A percentile compares a stretch with the other conserved stretches of the same genome.
Conservation (phyloP, 2,329 filamentous ascomycete genomes). For the Talaromyces sp. region DNA sequence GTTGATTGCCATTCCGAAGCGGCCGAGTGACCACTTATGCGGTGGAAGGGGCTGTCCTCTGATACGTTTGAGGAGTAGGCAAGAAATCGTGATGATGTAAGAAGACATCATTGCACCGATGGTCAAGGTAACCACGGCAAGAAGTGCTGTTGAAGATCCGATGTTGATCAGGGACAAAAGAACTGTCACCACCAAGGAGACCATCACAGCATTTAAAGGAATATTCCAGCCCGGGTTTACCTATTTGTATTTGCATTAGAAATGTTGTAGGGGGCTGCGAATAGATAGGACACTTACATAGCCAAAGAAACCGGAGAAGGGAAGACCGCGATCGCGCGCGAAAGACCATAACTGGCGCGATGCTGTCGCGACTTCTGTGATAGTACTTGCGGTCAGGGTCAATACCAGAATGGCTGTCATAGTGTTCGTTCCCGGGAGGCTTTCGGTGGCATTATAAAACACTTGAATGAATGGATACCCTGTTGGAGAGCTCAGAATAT, state of each 20-base stretch:
- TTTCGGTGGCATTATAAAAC: constrained; percentile 56
- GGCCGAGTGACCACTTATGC: too few relatives aligned
- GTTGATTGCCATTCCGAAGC: too few relatives aligned
- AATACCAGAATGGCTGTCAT: constrained; percentile 56
- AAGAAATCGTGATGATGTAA: too few relatives aligned
- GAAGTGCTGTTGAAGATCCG: too few relatives aligned
- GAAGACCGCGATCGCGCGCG: constrained; percentile 45
- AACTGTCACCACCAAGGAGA: constrained; percentile 48
- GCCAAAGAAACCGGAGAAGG: constrained; percentile 41
- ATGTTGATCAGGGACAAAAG: constrained; percentile 57
- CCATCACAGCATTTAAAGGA: constrained; percentile 52
- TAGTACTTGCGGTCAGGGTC: constrained; percentile 53
- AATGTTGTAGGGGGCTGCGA: not conserved
- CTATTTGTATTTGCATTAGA: constrained; percentile 22
- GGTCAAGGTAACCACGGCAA: too few relatives aligned
- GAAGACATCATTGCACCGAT: too few relatives aligned
- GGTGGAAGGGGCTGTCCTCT: too few relatives aligned
- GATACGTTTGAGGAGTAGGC: too few relatives aligned
- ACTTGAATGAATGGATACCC: constrained; percentile 63
- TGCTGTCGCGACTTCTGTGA: constrained; percentile 60
- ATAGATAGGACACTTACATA: constrained; percentile 32
- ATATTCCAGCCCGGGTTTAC: constrained; percentile 44
- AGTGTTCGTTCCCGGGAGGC: constrained; percentile 51
- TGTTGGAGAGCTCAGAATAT: constrained; percentile 49
- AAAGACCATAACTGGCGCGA: constrained; percentile 63